Base-by-base conservation (phyloP, 768 basidiomycete species). In the Leccinum truebloodii region DNA sequence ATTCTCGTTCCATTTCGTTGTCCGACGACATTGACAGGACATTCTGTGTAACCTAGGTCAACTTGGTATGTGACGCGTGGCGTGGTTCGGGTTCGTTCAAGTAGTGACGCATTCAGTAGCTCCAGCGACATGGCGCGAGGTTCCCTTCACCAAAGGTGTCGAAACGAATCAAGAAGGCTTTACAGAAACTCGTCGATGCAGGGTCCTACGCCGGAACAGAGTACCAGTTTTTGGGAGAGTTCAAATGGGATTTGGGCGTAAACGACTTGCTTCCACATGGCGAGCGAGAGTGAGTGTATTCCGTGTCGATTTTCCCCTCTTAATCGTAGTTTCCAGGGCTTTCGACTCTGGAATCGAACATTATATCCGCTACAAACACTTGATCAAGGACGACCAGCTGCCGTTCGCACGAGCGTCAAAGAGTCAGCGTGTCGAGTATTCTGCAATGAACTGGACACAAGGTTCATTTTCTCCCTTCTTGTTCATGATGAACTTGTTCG, bases 91-190 rank as follows among this genome's bases (percentile, higher is more conserved):
- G 18, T 20, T 35, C 24, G 41, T 41, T 41, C 13, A n/a, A n/a
- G 20, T 58, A 26, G 18, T 60, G 46, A 73, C 59, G 6, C n/a
- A 9, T 12, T 32, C 41, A 34, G 20, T 28, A 93, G 90, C 76
- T 94, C 10, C 88, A 93, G 74, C 79, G 92, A 13, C 92, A 95
- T 67, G 92, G 91, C 3, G 84, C 90, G 1, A 84, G 92, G 34
- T 93, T 80, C 65, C 92, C 92, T 0, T 92, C 91, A 0, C 63
- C 69, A 0, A 78, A 79, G 3, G 79, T 83, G 12, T 70, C 79
- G 2, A 65, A 66, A 8, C 58, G 62, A 34, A 89, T 89, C 6
- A 62, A 71, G 18, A 61, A 68, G 4, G 79, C 86, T 0, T 66
- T 94, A 13, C 59, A 68, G 6, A 89, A 88, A 63, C 76, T 94